A percentile compares a stretch with the other conserved stretches of the same genome.
These are phyloP conservation scores for Gaertneriomyces sp. DNA, from an alignment of 192 early-diverging fungal genomes.

Conservation along the genomic window DNA sequence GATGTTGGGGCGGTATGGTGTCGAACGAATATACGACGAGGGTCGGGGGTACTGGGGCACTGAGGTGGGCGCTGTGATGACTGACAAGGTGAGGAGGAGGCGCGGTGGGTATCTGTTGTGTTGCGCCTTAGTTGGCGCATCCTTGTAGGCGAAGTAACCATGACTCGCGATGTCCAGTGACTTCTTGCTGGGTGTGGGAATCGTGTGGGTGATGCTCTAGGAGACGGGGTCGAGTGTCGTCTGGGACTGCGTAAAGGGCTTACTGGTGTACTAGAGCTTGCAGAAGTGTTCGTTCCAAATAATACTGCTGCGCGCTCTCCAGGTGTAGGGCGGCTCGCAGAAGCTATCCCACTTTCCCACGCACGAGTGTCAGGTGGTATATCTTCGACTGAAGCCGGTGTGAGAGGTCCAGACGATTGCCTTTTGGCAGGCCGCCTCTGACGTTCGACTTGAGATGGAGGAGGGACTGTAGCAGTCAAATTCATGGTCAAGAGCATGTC, in stretches of 20 bases:
- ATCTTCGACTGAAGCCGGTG: not conserved
- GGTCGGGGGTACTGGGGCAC: conserved; percentile 21
- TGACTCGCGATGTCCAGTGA: not conserved
- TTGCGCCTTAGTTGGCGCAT: not conserved
- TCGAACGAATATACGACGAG: conserved; percentile 11
- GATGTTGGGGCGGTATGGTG: conserved; percentile 12
- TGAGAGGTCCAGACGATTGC: conserved; percentile 22
- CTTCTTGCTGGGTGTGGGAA: not conserved
- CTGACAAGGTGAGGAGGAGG: not conserved
- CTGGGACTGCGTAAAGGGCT: not conserved
- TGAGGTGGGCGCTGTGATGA: not conserved
- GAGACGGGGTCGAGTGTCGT: not conserved
- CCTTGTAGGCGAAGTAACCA: not conserved
- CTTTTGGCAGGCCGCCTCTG: conserved; percentile 9
- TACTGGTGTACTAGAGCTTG: not conserved
- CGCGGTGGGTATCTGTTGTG: not conserved
- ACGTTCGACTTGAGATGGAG: not conserved
- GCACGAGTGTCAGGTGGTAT: not conserved
- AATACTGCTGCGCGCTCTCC: conserved; percentile 23
- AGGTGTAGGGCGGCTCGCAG: not conserved
- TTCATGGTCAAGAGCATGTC: conserved; percentile 14
- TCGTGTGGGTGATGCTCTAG: not conserved
- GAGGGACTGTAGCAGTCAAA: not conserved
- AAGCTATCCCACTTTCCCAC: not conserved
- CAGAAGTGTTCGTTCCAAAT: not conserved